Base-by-base conservation (phyloP, 2,329 filamentous ascomycete species). In the Cadophora sp. region DNA sequence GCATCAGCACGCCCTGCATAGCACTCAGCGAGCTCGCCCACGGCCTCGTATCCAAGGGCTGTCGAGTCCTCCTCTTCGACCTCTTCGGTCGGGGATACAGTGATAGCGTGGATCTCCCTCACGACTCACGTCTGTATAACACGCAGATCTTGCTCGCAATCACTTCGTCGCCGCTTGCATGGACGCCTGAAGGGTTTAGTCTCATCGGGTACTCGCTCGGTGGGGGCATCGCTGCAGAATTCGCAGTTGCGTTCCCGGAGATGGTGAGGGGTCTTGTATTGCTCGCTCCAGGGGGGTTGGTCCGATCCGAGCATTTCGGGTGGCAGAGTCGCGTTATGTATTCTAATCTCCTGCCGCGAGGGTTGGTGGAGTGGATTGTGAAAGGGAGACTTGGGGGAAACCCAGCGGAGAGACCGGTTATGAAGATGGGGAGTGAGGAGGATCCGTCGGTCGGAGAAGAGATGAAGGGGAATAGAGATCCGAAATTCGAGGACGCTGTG, bases 201-300 rank as follows among this genome's bases (percentile, higher is more conserved):
- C 80, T 96, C 6, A 80, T 94, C 3, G 93, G 93, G 1, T 96
- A 96, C 78, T 94, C 91, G 0, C 83, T 97, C 0, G 93, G 93
- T 55, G 93, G 93, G 43, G 91, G 90, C 16, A 85, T 96, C 48
- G 84, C 86, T 0, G 88, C 87, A 11, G 83, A 88, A 22, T 95
- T 96, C 75, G 85, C 91, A 1, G 84, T 85, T 0, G 87, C 87
- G 75, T 92, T 93, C 74, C 87, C 91, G 0, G 79, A 86, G 58
- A 81, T 95, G 65, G 83, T 97, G 16, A 83, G 85, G 14, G 87
- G 85, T 11, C 82, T 97, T 24, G 83, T 96, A 13, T 85, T 97
- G 6, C 84, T 97, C 50, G 93, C 93, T 0, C 93, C 94, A 0
- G 84, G 89, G 0, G 94, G 94, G 0, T 82, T 97, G 53, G 87